Conservation (phyloP, 768 basidiomycete species). For the Macrolepiota fuliginosa region DNA sequence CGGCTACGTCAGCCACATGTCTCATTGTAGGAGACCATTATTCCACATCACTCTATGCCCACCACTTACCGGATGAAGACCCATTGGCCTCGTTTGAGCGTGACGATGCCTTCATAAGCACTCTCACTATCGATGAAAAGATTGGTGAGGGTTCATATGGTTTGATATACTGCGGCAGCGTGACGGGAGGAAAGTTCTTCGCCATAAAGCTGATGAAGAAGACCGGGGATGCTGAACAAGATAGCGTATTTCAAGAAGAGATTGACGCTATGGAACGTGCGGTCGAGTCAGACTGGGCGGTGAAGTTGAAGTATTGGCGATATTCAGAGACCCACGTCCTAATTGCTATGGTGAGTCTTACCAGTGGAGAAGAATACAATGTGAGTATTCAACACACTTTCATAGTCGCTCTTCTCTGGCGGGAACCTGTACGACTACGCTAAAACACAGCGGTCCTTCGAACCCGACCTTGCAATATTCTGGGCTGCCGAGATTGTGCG, state of each 20-base stretch:
- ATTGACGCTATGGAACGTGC: constrained; percentile 2
- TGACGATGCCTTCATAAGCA: background rate
- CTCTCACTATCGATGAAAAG: background rate
- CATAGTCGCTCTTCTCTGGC: constrained; percentile 3
- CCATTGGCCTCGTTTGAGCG: constrained; percentile 1
- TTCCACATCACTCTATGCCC: background rate
- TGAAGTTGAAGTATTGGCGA: constrained; percentile 6
- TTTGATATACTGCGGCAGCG: constrained; percentile 5
- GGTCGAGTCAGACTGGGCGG: constrained; percentile 1
- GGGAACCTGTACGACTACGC: constrained; percentile 10
- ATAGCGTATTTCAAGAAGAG: background rate
- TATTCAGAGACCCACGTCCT: background rate
- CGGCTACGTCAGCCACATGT: background rate
- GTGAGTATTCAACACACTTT: too few species aligned
- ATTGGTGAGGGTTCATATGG: constrained; percentile 8
- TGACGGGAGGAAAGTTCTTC: background rate
- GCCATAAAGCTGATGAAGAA: constrained; percentile 8
- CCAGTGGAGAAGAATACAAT: background rate
- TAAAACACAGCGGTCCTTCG: background rate
- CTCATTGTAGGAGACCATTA: background rate
- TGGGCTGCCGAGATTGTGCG: constrained; percentile 10
- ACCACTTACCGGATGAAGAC: background rate
- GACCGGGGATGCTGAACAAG: background rate
- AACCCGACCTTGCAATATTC: constrained; percentile 5
- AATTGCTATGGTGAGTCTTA: constrained; percentile 6